Evolutionary conservation across 2,329 filamentous ascomycete genomes (phyloP).

Genomic region (Epichloe gansuensis): DNA sequence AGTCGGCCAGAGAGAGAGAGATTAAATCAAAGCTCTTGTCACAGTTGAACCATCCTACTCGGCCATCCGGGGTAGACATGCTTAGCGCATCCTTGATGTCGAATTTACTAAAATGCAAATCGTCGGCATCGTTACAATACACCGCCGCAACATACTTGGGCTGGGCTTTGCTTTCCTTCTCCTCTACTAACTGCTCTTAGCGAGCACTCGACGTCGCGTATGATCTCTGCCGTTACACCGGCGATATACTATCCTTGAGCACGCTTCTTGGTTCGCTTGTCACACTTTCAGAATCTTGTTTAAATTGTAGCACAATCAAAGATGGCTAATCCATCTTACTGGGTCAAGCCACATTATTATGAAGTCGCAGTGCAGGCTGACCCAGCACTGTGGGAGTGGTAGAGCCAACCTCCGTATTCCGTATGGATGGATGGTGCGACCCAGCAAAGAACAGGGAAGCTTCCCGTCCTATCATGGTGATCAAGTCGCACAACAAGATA

Average conservation of each 20-base stretch:
- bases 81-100: too few species aligned
- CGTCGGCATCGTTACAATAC: neutral
- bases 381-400: neutral
- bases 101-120: too few species aligned
- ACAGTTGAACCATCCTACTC: too few species aligned
- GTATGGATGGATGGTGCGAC: neutral
- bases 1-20: too few species aligned
- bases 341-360: constrained; percentile 1
- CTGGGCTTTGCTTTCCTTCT: neutral
- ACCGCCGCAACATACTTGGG: too few species aligned
- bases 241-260: neutral
- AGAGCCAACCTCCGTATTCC: neutral
- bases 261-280: neutral
- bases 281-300: neutral
- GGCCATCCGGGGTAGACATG: too few species aligned
- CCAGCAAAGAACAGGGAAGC: neutral
- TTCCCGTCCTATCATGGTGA: neutral
- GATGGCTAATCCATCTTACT: neutral
- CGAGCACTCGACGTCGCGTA: neutral
- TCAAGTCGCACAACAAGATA: neutral
- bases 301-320: neutral
- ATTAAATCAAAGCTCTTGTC: too few species aligned
- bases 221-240: neutral
- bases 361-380: neutral
- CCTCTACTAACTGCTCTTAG: neutral